Conservation (phyloP, 768 basidiomycete species). For the Russula brevipes region DNA sequence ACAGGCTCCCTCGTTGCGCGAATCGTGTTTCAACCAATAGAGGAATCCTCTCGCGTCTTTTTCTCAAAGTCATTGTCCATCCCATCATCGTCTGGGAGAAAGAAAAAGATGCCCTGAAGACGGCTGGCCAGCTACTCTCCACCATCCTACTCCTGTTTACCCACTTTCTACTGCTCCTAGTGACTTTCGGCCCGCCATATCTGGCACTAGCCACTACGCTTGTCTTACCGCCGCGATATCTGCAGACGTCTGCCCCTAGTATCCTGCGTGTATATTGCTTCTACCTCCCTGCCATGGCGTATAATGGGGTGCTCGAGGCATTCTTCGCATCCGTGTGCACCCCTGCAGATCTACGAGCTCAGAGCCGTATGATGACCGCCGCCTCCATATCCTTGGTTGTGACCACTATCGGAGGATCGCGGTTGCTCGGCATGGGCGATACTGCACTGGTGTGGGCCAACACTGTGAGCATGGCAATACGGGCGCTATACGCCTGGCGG, state of each 20-base stretch:
- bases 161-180: conserved; percentile 66
- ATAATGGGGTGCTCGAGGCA: conserved; percentile 90
- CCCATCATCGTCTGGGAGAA: not conserved
- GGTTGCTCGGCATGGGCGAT: conserved; percentile 48
- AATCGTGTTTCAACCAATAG: conserved; percentile 91
- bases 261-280: conserved; percentile 78
- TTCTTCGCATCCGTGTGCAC: conserved; percentile 79
- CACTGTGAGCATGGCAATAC: conserved; percentile 55
- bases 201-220: conserved; percentile 62
- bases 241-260: conserved; percentile 69
- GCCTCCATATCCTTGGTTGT: conserved; percentile 68
- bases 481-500: conserved; percentile 54
- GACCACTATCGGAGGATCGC: conserved; percentile 46
- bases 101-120: conserved; percentile 23
- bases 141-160: conserved; percentile 52
- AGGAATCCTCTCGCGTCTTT: conserved; percentile 85
- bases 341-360: conserved; percentile 57
- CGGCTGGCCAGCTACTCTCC: conserved; percentile 46
- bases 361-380: conserved; percentile 78
- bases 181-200: conserved; percentile 72
- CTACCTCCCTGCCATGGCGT: conserved; percentile 84
- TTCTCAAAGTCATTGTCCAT: conserved; percentile 60
- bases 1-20: conserved; percentile 88
- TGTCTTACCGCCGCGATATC: conserved; percentile 65
- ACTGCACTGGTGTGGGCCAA: conserved; percentile 73